Percentiles rank a stretch among this genome's conserved stretches.
phyloP scores from a whole-genome alignment of 2,329 filamentous ascomycete genomes.

The Colletotrichum shisoi region DNA sequence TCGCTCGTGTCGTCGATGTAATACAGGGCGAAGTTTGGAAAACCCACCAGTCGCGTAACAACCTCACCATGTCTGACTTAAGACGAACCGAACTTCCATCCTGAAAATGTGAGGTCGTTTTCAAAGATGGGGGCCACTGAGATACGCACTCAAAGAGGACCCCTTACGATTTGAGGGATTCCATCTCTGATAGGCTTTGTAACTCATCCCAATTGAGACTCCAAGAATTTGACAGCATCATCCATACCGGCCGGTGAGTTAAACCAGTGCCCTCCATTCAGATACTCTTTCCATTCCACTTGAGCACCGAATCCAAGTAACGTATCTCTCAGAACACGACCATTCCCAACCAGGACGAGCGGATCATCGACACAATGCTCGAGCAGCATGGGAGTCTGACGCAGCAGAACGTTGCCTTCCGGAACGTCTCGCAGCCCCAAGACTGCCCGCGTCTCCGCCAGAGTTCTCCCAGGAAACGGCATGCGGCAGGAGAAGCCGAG shows the following conservation, averaged over 20 bases:
- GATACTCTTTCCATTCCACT: constrained; percentile 54
- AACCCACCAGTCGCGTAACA: no score
- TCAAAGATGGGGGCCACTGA: no score
- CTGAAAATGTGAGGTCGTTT: no score
- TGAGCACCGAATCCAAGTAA: constrained; percentile 50
- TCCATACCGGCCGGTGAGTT: constrained; percentile 55
- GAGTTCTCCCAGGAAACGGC: constrained; percentile 48
- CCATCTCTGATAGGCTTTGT: no score
- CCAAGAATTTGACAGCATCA: constrained; percentile 51
- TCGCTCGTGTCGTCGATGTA: no score
- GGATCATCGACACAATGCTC: constrained; percentile 57
- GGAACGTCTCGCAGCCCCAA: constrained; percentile 45
- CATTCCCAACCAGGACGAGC: constrained; percentile 51
- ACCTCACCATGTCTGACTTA: no score
- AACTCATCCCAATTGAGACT: not conserved
- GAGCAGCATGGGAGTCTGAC: constrained; percentile 55
- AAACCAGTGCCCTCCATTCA: constrained; percentile 55
- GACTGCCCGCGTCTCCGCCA: constrained; percentile 47
- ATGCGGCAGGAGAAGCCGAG: constrained; percentile 52
- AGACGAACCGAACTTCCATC: no score
- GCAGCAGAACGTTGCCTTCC: constrained; percentile 46
- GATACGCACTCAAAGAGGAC: no score
- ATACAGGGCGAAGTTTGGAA: no score
- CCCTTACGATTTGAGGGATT: no score
- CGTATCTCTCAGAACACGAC: constrained; percentile 48